Evolutionary conservation across 176 grass and related monocot species (phyloP), one percentile per base, ranked within the genome.

Genomic region (Thinopyrum elongatum): DNA sequence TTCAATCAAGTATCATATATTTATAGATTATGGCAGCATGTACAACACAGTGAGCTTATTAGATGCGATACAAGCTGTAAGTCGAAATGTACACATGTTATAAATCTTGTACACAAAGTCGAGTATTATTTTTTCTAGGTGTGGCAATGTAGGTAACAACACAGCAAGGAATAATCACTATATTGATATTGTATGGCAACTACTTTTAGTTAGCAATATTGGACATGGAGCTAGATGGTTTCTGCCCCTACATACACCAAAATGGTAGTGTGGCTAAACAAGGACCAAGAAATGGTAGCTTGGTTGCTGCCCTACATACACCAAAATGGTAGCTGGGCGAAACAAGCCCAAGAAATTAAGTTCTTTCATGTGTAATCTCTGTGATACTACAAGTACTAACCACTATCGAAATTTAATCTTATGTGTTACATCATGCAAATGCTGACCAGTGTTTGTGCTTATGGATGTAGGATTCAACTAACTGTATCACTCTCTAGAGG

Each of bases 381-480:
- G 26, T 83, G 26, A 23, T 82, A 30, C 57, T 69, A 6, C 55
- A 79, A 55, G 51, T 6, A 55, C 11, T 53, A 69, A 27, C 46
- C 42, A 46, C 1, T 21, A 8, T 71, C 78, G 26, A 46, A 79
- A 63, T 38, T 71, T 51, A 17, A 78, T 46, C 26, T 83, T 34
- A 8, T 26, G 34, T 62, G 36, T 79, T 71, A 74, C 49, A 42
- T 79, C 77, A 41, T 78, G 53, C 42, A 46, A 46, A 46, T 46
- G 42, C 42, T 46, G 3, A 30, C 47, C 0, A 14, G 3, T 1
- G 23, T 77, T 70, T 92, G 11, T 65, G 21, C 73, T 84, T 51
- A 78, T 82, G 79, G 79, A 65, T 94, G 84, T 85, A 98, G 97
- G 84, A 98, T 94, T 79, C 88, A 94, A 78, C 86, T 98, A 82